Evolutionary conservation across 306 rosid species (phyloP).

Genomic region (Astragalus membranaceus): DNA sequence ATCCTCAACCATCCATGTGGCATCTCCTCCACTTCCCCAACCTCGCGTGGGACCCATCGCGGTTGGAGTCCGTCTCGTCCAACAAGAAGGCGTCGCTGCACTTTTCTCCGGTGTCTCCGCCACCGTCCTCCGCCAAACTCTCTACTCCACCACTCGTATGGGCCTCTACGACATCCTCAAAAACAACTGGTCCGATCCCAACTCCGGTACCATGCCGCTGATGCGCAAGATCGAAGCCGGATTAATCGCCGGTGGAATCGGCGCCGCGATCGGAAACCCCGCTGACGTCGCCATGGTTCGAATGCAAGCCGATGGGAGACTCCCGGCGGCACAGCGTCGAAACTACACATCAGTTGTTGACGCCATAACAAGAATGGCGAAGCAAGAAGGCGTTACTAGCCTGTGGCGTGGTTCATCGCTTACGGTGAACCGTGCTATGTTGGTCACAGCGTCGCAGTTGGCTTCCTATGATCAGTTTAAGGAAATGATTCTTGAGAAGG

Average conservation of each 20-base stretch:
- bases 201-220: constrained; percentile 39
- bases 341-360: constrained; percentile 66
- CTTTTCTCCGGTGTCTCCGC: constrained; percentile 77
- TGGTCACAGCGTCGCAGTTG: constrained; percentile 72
- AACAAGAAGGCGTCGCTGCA: constrained; percentile 56
- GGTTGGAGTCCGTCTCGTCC: constrained; percentile 51
- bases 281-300: constrained; percentile 82
- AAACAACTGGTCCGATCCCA: constrained; percentile 57
- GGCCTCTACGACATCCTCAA: constrained; percentile 69
- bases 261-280: constrained; percentile 63
- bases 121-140: constrained; percentile 66
- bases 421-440: constrained; percentile 79
- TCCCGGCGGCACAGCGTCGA: constrained; percentile 53
- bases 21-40: neutral
- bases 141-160: constrained; percentile 81
- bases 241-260: constrained; percentile 53
- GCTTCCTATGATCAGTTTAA: constrained; percentile 71
- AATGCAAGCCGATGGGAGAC: constrained; percentile 79
- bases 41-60: constrained; percentile 46
- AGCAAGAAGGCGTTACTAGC: constrained; percentile 52
- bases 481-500: constrained; percentile 48
- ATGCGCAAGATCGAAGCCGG: constrained; percentile 48
- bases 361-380: constrained; percentile 52
- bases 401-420: constrained; percentile 75
- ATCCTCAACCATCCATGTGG: constrained; percentile 25